Base-by-base conservation (phyloP, 2,329 filamentous ascomycete species). In the Sporothrix mexicana region DNA sequence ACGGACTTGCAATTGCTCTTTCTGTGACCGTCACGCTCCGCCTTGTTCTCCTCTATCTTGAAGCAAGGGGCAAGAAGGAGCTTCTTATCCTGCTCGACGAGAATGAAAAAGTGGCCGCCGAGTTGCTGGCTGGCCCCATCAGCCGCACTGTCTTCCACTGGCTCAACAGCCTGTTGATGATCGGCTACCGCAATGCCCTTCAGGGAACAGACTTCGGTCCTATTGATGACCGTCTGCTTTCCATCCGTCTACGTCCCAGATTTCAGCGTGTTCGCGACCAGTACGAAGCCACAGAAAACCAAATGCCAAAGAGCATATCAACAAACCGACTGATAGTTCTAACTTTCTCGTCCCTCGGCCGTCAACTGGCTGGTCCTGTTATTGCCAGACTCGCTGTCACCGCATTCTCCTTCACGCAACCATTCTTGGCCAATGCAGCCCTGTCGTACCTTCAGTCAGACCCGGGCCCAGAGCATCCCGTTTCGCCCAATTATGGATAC, bases 71-170 rank as follows among this genome's bases (percentile, higher is more conserved):
- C 45, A 66, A 66, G 20, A 66, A 49, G 10, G 62, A 49, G 12
- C 62, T 66, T 30, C 62, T 66, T 7, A 49, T 66, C 20, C 10
- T 49, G 20, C 45, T 47, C 13, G 12, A 25, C 62, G 43, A 49
- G 30, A 66, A 69, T 69, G 47, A 69, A n/a, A 55, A 69, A 41
- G 66, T 73, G 25, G 53, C 61, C 8, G 77, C 78, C 76, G 10
- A 80, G 84, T 4, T 77, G 85, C 3, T 78, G 80, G 23, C 74
- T 86, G 72, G 86, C 2, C 80, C 86, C 20, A 85, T 84, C 75
- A 87, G 81, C 74, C 80, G 81, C 62, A 79, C 79, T 0, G 79
- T 86, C 17, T 88, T 88, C 76, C 84, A 82, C 80, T 89, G 87
- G 87, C 77, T 88, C 71, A 87, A 85, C 73, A 80, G 82, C 2